Evolutionary conservation across 148 eudicot species (phyloP).

Genomic region (Diospyros lotus): DNA sequence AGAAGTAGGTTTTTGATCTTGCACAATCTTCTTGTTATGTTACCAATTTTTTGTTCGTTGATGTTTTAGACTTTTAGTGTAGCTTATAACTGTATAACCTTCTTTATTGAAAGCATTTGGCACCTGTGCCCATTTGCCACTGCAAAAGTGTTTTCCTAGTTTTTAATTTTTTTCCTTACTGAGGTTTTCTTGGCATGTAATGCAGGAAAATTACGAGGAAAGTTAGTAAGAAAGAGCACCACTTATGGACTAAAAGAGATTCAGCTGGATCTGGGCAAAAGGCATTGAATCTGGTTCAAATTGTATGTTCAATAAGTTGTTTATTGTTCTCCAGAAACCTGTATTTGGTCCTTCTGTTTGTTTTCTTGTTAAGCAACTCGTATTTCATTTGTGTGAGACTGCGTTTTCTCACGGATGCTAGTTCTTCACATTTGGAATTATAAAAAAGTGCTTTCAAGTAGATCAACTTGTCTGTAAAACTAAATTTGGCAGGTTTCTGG

Average conservation of each 20-base stretch:
- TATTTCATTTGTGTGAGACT: background rate
- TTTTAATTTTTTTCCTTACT: background rate
- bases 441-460: conserved; percentile 1
- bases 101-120: background rate
- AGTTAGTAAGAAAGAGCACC: conserved; percentile 76
- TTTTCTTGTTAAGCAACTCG: no score
- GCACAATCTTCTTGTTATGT: background rate
- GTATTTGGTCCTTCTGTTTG: background rate
- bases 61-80: background rate
- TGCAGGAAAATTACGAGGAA: conserved; percentile 43
- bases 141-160: background rate
- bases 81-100: background rate
- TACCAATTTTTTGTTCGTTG: background rate
- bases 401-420: no score
- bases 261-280: conserved; percentile 82
- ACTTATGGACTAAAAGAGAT: conserved; percentile 79
- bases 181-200: conserved; percentile 8
- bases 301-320: conserved; percentile 34
- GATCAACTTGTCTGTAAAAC: background rate
- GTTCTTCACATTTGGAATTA: background rate
- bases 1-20: conserved; percentile 41
- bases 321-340: background rate
- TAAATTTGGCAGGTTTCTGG: conserved; percentile 49
- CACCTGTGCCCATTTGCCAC: background rate
- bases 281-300: conserved; percentile 76